These are phyloP conservation scores for Fraxinus floribunda DNA, from an alignment of 305 asterid species.

Conservation along the genomic window DNA sequence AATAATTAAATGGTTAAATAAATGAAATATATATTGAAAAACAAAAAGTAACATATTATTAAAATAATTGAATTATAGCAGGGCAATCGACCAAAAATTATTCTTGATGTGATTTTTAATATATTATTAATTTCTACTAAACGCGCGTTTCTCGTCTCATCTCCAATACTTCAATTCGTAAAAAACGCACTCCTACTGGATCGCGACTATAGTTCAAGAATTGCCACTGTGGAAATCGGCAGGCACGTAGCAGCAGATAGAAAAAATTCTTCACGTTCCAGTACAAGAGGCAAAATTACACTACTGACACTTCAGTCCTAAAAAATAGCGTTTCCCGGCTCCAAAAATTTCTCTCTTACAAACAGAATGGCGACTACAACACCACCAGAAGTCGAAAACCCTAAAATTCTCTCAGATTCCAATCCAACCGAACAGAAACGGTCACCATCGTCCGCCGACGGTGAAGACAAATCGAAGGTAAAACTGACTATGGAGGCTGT, in stretches of 20 bases:
- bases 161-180: too few species aligned
- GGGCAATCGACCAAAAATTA: too few species aligned
- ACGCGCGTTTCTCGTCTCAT: too few species aligned
- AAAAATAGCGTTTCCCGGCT: neutral
- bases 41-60: too few species aligned
- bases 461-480: slow-evolving; percentile 29
- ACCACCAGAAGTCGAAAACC: slow-evolving; percentile 37
- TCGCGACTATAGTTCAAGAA: neutral
- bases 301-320: neutral
- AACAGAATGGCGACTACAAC: slow-evolving; percentile 35
- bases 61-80: too few species aligned
- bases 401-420: slow-evolving; percentile 36
- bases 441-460: slow-evolving; percentile 19
- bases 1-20: too few species aligned
- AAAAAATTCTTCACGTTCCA: too few species aligned
- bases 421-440: slow-evolving; percentile 26
- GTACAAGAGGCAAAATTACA: neutral
- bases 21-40: too few species aligned
- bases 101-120: too few species aligned
- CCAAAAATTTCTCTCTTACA: neutral
- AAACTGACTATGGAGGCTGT: slow-evolving; percentile 12
- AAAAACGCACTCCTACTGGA: neutral
- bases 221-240: neutral
- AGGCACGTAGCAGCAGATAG: neutral
- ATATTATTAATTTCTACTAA: too few species aligned